Base-by-base conservation (phyloP, 495 filamentous ascomycete genomes). In the Ramalina intermedia region DNA sequence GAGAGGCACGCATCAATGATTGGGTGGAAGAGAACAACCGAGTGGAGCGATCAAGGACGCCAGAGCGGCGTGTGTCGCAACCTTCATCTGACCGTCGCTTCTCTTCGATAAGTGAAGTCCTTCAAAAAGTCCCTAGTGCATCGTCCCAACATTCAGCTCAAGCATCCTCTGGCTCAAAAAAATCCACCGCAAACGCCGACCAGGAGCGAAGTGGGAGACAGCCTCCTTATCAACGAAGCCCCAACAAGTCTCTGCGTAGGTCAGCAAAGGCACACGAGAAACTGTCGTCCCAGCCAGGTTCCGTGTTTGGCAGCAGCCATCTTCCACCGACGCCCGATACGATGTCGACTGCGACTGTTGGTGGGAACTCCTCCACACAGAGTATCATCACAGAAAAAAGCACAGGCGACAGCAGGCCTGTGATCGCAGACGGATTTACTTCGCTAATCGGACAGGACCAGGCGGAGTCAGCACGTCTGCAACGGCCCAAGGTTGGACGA, bases 281-380 rank as follows among this genome's bases (percentile, higher is more conserved):
- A 18, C 37, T 36, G 35, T 24, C 44, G 43, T 29, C 24, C 24
- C 44, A 37, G 24, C 12, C 29, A 33, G 18, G n/a, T 37, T 21
- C 26, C 18, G 26, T 57, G 6, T 57, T 54, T 16, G 55, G 51
- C 37, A 26, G 37, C 41, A 41, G 46, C 36, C 9, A 42, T 35
- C 41, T 58, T 6, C 56, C 56, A 33, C 56, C 56, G 26, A 58
- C 56, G 21, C 56, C 56, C 20, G 56, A 52, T 4, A 55, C 56
- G 2, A 55, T 58, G 52, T 52, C 49, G 20, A 52, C 49, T 27
- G 49, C 52, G 17, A 55, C 52, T 6, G 4, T 48, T n/a, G 56
- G 36, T 39, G 49, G 43, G 18, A 53, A 42, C 21, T 53, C 52
- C n/a, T 55, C 53, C n/a, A 58, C 53, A 18, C 52, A 47, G 11